Conservation (phyloP, 2,329 filamentous ascomycete species). For the Cryphonectria radicalis region DNA sequence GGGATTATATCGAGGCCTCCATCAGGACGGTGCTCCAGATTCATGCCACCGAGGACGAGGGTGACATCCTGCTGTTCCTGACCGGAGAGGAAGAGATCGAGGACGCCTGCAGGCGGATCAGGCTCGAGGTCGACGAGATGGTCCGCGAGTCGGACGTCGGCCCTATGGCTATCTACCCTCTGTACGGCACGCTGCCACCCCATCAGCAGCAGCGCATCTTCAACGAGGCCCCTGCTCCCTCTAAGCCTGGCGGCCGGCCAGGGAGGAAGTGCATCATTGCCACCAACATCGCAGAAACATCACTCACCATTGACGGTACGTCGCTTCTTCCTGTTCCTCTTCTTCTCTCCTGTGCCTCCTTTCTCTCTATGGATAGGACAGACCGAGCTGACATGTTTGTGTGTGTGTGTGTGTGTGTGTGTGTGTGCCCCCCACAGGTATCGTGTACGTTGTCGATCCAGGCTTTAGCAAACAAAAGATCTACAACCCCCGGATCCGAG, state of each 20-base stretch:
- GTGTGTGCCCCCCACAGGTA: conserved; percentile 44
- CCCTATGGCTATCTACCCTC: conserved; percentile 85
- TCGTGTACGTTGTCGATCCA: conserved; percentile 98
- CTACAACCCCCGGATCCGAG: conserved; percentile 94
- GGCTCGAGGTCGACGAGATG: conserved; percentile 88
- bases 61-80: conserved; percentile 91
- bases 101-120: conserved; percentile 91
- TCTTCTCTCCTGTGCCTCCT: not conserved
- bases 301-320: conserved; percentile 87
- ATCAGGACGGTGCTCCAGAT: conserved; percentile 96
- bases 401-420: not conserved
- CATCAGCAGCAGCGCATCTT: conserved; percentile 95
- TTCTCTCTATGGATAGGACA: not conserved
- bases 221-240: conserved; percentile 78
- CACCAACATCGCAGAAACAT: conserved; percentile 98
- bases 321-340: not conserved
- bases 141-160: conserved; percentile 88
- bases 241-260: conserved; percentile 75
- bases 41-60: conserved; percentile 88
- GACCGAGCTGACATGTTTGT: conserved; percentile 9
- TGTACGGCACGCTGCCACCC: conserved; percentile 92
- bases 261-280: conserved; percentile 94
- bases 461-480: conserved; percentile 99
- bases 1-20: conserved; percentile 95
- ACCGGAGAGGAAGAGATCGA: conserved; percentile 99